These are phyloP conservation scores for Globisporangium viniferum DNA, from an alignment of 352 stramenopile species.

Conservation along the genomic window DNA sequence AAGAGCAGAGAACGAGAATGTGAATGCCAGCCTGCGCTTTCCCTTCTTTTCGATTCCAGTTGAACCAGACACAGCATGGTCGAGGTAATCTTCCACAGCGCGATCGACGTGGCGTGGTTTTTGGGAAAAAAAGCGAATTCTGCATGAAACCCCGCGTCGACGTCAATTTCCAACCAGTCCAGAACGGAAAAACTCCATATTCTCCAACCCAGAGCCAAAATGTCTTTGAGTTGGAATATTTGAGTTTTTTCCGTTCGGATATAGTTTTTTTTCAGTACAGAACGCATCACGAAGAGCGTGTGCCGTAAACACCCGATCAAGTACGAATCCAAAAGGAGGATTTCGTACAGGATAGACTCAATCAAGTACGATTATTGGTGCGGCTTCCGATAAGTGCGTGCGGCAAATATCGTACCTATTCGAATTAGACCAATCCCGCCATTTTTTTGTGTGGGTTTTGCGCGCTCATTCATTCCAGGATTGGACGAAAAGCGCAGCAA, in stretches of 20 bases:
- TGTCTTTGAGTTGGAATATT: too few relatives aligned
- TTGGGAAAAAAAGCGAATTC: too few relatives aligned
- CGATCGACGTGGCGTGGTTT: too few relatives aligned
- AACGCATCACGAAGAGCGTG: background rate
- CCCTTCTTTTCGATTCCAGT: constrained; percentile 2
- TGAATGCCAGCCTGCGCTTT: background rate
- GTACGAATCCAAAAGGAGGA: background rate
- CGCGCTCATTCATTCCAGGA: background rate
- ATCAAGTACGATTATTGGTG: background rate
- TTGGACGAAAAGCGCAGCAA: constrained; percentile 1
- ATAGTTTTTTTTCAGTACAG: background rate
- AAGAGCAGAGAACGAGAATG: background rate
- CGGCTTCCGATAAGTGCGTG: background rate
- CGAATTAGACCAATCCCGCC: background rate
- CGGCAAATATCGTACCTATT: background rate
- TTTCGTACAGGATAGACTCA: background rate
- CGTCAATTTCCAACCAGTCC: too few relatives aligned
- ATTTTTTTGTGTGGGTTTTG: too few relatives aligned
- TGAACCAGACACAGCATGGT: background rate
- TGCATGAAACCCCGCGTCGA: too few relatives aligned
- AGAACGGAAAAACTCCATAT: too few relatives aligned
- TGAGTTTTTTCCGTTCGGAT: too few relatives aligned
- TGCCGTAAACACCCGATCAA: background rate
- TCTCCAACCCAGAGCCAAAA: too few relatives aligned
- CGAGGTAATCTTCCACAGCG: too few relatives aligned